Conservation (phyloP, 2,329 filamentous ascomycete species). For the Capronia americana region DNA sequence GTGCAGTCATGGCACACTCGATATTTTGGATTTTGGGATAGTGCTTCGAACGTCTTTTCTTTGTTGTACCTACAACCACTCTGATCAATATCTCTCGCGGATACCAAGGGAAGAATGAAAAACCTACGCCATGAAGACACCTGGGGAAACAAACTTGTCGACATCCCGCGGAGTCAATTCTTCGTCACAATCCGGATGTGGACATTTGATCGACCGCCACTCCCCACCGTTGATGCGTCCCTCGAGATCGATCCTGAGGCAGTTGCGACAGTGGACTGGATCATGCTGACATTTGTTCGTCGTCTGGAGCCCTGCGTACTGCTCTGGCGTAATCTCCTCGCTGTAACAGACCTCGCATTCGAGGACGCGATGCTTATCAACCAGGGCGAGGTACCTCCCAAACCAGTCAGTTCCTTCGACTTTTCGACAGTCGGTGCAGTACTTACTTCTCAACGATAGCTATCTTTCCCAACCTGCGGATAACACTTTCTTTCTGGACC, state of each 20-base stretch:
- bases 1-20: background rate
- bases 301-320: background rate
- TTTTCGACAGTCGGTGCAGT: background rate
- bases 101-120: too few species aligned
- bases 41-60: constrained; percentile 4
- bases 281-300: background rate
- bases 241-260: background rate
- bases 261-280: background rate
- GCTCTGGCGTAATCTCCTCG: background rate
- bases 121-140: background rate
- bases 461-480: constrained; percentile 1
- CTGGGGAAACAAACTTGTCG: constrained; percentile 2
- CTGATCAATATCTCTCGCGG: background rate
- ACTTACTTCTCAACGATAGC: background rate
- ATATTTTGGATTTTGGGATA: constrained; percentile 1
- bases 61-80: background rate
- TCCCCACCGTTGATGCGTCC: constrained; percentile 1
- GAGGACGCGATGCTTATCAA: background rate
- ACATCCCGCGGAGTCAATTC: background rate
- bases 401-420: background rate
- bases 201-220: background rate
- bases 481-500: background rate
- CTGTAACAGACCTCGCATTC: background rate
- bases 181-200: background rate
- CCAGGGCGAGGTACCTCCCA: background rate